Percentiles rank a stretch among this genome's conserved stretches.
These are phyloP conservation scores for Eutrema yunnanense DNA, from an alignment of 345 rosid species.

Conservation along the genomic window DNA sequence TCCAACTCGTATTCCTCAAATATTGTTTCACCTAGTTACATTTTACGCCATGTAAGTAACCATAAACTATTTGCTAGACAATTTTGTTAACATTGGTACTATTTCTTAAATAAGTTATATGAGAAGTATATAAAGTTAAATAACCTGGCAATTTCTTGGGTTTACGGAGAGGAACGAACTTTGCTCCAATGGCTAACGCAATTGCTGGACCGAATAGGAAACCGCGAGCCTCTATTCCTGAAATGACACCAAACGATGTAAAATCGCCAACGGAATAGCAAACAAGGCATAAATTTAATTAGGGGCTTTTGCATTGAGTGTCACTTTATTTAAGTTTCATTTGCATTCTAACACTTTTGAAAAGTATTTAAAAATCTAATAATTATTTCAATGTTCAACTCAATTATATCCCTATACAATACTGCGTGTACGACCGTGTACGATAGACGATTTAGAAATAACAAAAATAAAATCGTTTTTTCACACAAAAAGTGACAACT, in stretches of 20 bases:
- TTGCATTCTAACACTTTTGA: no score
- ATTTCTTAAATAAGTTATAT: background rate
- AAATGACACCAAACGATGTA: background rate
- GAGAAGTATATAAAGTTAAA: background rate
- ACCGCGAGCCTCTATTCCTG: constrained; percentile 98
- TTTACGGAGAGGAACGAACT: constrained; percentile 90
- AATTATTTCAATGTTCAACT: no score
- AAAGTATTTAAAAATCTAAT: no score
- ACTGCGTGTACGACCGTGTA: no score
- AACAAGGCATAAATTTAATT: background rate
- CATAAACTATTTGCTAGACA: background rate
- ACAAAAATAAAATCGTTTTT: no score
- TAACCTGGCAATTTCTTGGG: constrained; percentile 91
- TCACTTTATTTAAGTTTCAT: no score
- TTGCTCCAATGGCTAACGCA: constrained; percentile 96
- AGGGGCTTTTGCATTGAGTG: background rate
- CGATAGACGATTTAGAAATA: no score
- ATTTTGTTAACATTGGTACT: background rate
- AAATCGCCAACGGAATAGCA: background rate
- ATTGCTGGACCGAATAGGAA: constrained; percentile 93
- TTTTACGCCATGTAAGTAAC: constrained; percentile 2
- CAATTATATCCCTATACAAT: no score
- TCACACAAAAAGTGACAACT: no score
- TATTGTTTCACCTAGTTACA: constrained; percentile 63
- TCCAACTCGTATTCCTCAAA: constrained; percentile 82